Evolutionary conservation across 1,284 basidiomycete species (phyloP).

Genomic region (Trametes versicolor): DNA sequence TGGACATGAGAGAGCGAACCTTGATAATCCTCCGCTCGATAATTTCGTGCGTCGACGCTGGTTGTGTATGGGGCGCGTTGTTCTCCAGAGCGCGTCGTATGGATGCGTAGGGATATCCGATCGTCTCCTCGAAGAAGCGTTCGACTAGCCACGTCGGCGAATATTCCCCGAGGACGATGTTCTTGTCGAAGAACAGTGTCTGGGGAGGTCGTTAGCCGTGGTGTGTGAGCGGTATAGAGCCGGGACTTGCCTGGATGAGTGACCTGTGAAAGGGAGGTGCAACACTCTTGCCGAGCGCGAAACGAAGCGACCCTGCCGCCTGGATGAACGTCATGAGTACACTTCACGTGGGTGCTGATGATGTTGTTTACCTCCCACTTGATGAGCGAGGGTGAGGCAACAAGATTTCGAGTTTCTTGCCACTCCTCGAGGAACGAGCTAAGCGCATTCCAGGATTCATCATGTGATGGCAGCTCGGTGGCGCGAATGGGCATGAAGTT

Average conservation of each 20-base stretch:
- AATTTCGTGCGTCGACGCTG: conserved; percentile 49
- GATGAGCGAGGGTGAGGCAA: conserved; percentile 53
- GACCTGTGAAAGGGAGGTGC: conserved; percentile 69
- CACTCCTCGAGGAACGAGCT: conserved; percentile 63
- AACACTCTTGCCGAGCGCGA: conserved; percentile 52
- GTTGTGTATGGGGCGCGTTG: conserved; percentile 48
- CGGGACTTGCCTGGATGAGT: conserved; percentile 58
- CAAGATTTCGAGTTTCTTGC: conserved; percentile 61
- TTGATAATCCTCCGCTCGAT: conserved; percentile 66
- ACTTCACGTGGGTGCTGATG: not conserved
- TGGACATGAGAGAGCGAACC: conserved; percentile 46
- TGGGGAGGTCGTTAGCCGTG: conserved; percentile 39
- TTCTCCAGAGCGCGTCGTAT: conserved; percentile 52
- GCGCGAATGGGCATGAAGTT: conserved; percentile 80
- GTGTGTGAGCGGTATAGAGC: not conserved
- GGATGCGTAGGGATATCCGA: conserved; percentile 60
- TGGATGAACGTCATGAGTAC: conserved; percentile 37
- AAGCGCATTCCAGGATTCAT: conserved; percentile 63
- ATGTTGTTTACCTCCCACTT: conserved; percentile 67
- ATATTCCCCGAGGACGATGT: conserved; percentile 62
- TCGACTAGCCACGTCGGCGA: conserved; percentile 65
- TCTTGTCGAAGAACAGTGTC: conserved; percentile 69
- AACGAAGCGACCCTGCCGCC: conserved; percentile 60
- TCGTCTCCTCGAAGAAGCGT: conserved; percentile 72
- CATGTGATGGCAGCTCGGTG: conserved; percentile 59